Conservation (phyloP, 192 early-diverging fungal species). For the Chytriomyces sp. region DNA sequence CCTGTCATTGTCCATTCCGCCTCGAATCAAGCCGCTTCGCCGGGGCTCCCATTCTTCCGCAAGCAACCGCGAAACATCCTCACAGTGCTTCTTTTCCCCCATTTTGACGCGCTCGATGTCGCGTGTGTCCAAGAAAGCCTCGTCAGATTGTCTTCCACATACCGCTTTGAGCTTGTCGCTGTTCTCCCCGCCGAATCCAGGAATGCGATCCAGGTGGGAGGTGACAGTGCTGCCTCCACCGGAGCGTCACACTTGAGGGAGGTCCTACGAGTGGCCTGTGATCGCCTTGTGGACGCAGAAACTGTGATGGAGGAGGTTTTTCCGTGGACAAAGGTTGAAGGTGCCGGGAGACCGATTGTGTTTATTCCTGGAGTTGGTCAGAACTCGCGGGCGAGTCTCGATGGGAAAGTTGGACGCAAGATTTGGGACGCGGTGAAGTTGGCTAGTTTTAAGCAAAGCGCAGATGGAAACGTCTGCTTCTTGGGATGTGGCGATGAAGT, state of each 20-base stretch:
- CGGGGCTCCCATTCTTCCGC: not conserved
- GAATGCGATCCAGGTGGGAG: not conserved
- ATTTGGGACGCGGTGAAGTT: not conserved
- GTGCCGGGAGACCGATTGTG: not conserved
- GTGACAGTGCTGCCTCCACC: not conserved
- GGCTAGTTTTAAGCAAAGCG: no score
- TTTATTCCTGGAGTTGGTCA: not conserved
- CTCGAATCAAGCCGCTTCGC: not conserved
- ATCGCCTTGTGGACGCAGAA: not conserved
- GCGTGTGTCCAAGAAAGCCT: conserved; percentile 10
- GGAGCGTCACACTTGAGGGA: not conserved
- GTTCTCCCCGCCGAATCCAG: not conserved
- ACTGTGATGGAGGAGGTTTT: not conserved
- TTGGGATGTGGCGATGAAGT: no score
- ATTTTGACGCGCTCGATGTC: conserved; percentile 17
- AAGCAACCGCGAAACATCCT: not conserved
- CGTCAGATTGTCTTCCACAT: not conserved
- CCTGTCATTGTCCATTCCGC: not conserved
- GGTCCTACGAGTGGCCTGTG: not conserved
- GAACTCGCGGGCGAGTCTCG: not conserved
- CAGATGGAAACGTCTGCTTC: no score
- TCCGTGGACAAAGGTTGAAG: not conserved
- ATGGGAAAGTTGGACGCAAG: not conserved
- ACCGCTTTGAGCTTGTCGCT: conserved; percentile 6
- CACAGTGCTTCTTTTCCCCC: not conserved